These are phyloP conservation scores for Lactifluus volemus DNA, from an alignment of 768 basidiomycete species.

Conservation along the genomic window DNA sequence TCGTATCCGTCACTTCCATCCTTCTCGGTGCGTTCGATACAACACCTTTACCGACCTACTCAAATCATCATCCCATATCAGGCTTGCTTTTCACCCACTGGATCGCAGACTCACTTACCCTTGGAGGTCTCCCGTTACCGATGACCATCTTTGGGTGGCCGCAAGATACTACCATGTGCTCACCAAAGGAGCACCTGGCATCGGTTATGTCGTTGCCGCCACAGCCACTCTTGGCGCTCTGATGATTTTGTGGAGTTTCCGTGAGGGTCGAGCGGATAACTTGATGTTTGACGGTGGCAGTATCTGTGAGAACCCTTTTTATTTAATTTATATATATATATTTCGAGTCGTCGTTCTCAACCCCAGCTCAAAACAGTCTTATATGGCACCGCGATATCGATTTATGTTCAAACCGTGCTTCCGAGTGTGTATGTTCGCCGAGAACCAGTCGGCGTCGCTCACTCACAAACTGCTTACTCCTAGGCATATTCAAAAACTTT, in stretches of 20 bases:
- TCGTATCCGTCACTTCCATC: slow-evolving; percentile 72
- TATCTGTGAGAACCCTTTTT: slow-evolving; percentile 49
- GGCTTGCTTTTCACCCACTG: slow-evolving; percentile 82
- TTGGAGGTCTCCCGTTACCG: slow-evolving; percentile 85
- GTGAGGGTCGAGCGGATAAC: slow-evolving; percentile 71
- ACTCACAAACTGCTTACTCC: background rate
- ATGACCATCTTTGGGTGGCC: slow-evolving; percentile 74
- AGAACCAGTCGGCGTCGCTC: background rate
- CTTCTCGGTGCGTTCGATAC: slow-evolving; percentile 51
- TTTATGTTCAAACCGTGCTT: slow-evolving; percentile 70
- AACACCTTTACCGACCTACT: background rate
- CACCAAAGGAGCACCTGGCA: slow-evolving; percentile 49
- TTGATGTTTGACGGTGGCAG: slow-evolving; percentile 90
- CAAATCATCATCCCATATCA: slow-evolving; percentile 24
- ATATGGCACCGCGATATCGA: slow-evolving; percentile 57
- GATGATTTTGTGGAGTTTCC: slow-evolving; percentile 70
- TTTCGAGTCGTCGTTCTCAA: background rate
- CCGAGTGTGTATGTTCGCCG: slow-evolving; percentile 49
- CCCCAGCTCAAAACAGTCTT: slow-evolving; percentile 43
- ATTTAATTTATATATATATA: background rate
- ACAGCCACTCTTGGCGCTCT: slow-evolving; percentile 51
- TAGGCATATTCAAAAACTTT: slow-evolving; percentile 56
- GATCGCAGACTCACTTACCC: slow-evolving; percentile 87
- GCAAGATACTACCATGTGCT: slow-evolving; percentile 77
- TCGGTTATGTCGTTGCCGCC: slow-evolving; percentile 48